Conservation (phyloP, 2,329 filamentous ascomycete genomes). For the Colletotrichum costaricense region DNA sequence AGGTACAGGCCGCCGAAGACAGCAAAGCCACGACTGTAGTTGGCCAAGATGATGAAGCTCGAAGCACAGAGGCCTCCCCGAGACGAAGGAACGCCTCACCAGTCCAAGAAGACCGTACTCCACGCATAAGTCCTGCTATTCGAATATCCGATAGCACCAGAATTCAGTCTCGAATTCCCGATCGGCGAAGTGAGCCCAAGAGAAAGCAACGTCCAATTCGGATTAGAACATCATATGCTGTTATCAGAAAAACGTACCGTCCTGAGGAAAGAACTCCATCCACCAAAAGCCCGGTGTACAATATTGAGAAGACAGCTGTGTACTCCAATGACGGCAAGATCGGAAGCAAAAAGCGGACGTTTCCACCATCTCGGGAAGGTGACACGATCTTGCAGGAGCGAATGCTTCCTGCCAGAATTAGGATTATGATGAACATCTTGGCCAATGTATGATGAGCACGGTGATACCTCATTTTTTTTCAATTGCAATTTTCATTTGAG, state of each 20-base stretch:
- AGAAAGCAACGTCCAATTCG: neutral
- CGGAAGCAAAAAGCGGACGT: neutral
- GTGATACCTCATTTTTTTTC: neutral
- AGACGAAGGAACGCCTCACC: neutral
- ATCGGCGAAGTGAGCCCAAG: too few relatives aligned
- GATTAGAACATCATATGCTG: neutral
- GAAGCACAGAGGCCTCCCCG: neutral
- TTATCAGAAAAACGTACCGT: neutral
- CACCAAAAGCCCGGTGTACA: neutral
- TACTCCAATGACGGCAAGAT: neutral
- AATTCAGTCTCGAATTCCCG: neutral
- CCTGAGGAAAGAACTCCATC: neutral
- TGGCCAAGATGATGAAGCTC: neutral
- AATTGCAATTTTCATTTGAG: neutral
- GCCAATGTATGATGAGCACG: neutral
- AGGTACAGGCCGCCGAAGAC: neutral
- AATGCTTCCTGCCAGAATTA: neutral
- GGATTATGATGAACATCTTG: neutral
- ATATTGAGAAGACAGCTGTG: neutral
- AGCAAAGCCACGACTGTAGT: neutral
- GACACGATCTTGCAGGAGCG: neutral
- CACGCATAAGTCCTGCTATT: neutral
- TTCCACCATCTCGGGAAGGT: neutral
- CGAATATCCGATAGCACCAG: neutral
- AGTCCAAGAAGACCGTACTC: neutral